Percentiles rank a stretch among this genome's conserved stretches.
Evolutionary conservation across 768 basidiomycete genomes (phyloP).

Genomic region (Sarcodon aspratus): DNA sequence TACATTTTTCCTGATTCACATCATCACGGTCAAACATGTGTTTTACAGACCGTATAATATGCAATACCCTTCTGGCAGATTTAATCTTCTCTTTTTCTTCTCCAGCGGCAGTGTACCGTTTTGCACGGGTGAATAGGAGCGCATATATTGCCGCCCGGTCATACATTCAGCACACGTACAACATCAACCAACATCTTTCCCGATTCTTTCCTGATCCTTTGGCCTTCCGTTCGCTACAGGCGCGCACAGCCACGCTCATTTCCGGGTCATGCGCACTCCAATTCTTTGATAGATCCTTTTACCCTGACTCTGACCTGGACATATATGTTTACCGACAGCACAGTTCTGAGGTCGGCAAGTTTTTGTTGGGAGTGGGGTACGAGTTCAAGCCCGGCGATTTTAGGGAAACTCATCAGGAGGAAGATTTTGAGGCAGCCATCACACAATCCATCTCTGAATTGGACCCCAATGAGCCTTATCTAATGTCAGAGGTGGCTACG

Average conservation of each 20-base stretch:
- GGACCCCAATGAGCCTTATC: neutral
- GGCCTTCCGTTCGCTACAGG: conserved; percentile 32
- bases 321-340: conserved; percentile 30
- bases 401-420: conserved; percentile 6
- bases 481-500: neutral
- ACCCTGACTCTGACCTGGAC: conserved; percentile 37
- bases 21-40: no score
- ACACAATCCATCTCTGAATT: neutral
- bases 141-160: no score
- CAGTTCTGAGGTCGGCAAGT: conserved; percentile 21
- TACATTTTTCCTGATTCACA: no score
- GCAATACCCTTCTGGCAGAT: conserved; percentile 6
- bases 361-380: conserved; percentile 22
- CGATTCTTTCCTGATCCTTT: conserved; percentile 24
- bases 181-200: conserved; percentile 21
- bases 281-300: conserved; percentile 31
- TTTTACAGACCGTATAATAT: conserved; percentile 5
- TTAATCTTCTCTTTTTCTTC: conserved; percentile 8
- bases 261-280: conserved; percentile 46
- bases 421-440: conserved; percentile 5
- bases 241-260: conserved; percentile 29
- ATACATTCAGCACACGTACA: conserved; percentile 15
- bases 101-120: conserved; percentile 4
- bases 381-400: conserved; percentile 10
- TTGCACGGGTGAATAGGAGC: conserved; percentile 12